Evolutionary conservation across 2,329 filamentous ascomycete species (phyloP), one percentile per base, ranked within the genome.

Genomic region (Akanthomyces dipterigenus): DNA sequence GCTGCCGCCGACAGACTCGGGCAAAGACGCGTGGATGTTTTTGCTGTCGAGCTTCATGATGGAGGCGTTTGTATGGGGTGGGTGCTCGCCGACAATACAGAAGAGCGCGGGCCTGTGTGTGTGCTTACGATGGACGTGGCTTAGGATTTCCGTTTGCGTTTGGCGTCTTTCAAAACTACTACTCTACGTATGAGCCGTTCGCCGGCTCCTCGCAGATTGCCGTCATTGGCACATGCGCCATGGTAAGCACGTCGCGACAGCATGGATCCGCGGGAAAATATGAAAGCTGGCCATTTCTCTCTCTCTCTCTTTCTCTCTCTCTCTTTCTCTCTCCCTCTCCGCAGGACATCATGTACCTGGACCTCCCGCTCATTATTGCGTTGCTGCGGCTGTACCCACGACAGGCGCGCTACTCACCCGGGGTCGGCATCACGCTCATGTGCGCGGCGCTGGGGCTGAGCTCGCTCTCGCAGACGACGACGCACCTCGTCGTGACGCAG

Each of bases 131-230:
- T 34, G 2, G 31, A 9, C 11, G 31, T 34, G 7, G 11, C 11
- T 8, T 45, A 88, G 86, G 87, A 2, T 89, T 90, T 61, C 83
- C 86, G 0, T 86, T 86, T 61, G 80, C 85, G 0, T 91, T 87
- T 69, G 88, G 88, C 48, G 80, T 91, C 26, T 90, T 91, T 67
- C 86, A 90, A 66, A 80, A 87, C 56, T 88, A 88, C 71, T 90
- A 90, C 70, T 81, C 77, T 40, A 80, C 76, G 1, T 78, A 86
- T 62, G 78, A 78, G 5, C 81, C 83, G 1, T 90, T 90, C 60
- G 72, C 74, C 3, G 78, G 78, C 2, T 78, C 79, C 0, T 75
- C 78, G 31, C 75, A 79, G 48, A 84, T 89, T 55, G 80, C 86
- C 34, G 76, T 85, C 16, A 84, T 90, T 59, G 88, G 88, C 1